Conservation (phyloP, 2,329 filamentous ascomycete species). For the Xylaria sp. region DNA sequence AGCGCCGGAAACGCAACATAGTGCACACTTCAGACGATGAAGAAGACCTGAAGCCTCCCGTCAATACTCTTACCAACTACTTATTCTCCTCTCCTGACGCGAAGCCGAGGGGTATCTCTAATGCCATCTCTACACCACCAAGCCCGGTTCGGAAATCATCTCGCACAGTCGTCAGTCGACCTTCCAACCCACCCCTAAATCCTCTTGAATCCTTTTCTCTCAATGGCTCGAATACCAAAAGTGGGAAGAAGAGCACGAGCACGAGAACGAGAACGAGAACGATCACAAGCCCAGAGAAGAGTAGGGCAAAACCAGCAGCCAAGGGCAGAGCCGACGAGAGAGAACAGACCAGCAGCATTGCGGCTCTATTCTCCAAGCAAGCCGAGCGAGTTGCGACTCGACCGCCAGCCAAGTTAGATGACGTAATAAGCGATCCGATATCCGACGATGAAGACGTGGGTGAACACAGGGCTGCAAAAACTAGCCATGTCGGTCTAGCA, state of each 20-base stretch:
- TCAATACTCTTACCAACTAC: constrained; percentile 59
- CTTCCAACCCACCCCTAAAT: constrained; percentile 33
- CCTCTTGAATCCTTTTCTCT: constrained; percentile 36
- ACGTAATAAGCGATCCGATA: constrained; percentile 61
- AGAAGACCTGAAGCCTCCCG: constrained; percentile 45
- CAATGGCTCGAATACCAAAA: constrained; percentile 32
- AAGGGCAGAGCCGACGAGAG: constrained; percentile 53
- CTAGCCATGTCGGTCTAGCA: constrained; percentile 61
- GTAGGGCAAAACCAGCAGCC: constrained; percentile 38
- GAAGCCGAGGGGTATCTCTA: constrained; percentile 42
- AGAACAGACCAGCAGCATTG: constrained; percentile 61
- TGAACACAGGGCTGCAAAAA: constrained; percentile 54
- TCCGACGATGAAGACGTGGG: constrained; percentile 65
- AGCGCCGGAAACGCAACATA: constrained; percentile 64
- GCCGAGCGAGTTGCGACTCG: constrained; percentile 53
- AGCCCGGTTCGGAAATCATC: constrained; percentile 37
- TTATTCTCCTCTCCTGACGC: constrained; percentile 59
- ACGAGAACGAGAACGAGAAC: constrained; percentile 47
- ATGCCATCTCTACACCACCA: constrained; percentile 32
- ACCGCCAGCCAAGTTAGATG: constrained; percentile 48
- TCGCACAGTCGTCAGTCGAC: constrained; percentile 28
- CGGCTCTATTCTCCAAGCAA: constrained; percentile 66
- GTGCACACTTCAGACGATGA: constrained; percentile 58
- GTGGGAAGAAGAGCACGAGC: constrained; percentile 46
- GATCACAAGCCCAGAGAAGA: constrained; percentile 55